Conservation (phyloP, 1,139 yeast species). For the Pichia sp. region DNA sequence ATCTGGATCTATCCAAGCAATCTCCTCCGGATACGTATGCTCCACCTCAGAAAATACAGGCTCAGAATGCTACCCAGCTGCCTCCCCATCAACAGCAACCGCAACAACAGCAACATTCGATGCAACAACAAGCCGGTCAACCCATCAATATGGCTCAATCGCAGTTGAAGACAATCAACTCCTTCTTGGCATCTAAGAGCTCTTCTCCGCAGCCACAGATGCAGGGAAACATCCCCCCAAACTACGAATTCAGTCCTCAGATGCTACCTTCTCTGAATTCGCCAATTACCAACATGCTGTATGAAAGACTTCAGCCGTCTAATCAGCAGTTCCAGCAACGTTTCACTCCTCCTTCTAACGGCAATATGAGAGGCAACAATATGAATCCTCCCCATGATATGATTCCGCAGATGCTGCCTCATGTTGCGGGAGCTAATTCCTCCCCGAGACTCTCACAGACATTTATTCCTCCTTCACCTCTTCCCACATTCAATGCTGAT, state of each 20-base stretch:
- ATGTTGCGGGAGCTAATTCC: neutral
- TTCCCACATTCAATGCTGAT: conserved; percentile 1
- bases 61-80: neutral
- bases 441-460: conserved; percentile 8
- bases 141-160: neutral
- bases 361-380: neutral
- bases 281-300: conserved; percentile 2
- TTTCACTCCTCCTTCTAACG: neutral
- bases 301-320: neutral
- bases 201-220: conserved; percentile 1
- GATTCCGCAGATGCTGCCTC: conserved; percentile 10
- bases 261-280: conserved; percentile 2
- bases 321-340: conserved; percentile 1
- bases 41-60: neutral
- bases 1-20: neutral
- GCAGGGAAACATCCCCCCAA: neutral
- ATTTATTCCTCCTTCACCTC: neutral
- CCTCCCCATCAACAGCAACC: neutral
- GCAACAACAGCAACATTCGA: neutral
- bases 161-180: neutral
- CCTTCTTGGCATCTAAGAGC: conserved; percentile 2
- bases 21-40: neutral
- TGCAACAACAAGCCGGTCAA: neutral
- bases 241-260: conserved; percentile 2
- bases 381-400: neutral